Percentiles rank a stretch among this genome's conserved stretches.
Conservation (phyloP, 116 monocot species). For the Papilionanthe hybrid region DNA sequence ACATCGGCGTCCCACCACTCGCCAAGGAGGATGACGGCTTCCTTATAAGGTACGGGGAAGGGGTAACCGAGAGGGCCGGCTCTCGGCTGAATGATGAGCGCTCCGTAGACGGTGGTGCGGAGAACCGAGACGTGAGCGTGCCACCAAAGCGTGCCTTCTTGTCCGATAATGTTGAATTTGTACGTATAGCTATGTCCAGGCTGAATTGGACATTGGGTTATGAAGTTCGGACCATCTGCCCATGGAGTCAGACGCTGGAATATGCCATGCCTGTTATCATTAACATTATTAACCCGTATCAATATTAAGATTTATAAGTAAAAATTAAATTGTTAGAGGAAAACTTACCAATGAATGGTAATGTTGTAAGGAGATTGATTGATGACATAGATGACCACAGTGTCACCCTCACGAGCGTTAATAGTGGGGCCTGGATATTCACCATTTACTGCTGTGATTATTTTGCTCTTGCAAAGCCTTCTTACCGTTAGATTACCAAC, state of each 20-base stretch:
- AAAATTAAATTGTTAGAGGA: neutral
- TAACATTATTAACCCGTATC: neutral
- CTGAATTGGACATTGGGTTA: slow-evolving; percentile 40
- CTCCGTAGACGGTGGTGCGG: slow-evolving; percentile 40
- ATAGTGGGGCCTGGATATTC: slow-evolving; percentile 46
- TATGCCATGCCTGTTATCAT: slow-evolving; percentile 33
- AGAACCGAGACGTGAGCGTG: slow-evolving; percentile 28
- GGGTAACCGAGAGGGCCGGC: slow-evolving; percentile 8
- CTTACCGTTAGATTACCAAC: slow-evolving; percentile 35
- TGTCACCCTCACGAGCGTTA: slow-evolving; percentile 47
- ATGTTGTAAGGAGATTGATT: slow-evolving; percentile 66
- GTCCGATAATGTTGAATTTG: slow-evolving; percentile 25
- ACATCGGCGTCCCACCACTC: slow-evolving; percentile 60
- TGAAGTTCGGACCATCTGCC: slow-evolving; percentile 27
- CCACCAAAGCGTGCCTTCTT: slow-evolving; percentile 53
- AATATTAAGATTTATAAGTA: too few relatives aligned
- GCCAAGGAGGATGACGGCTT: slow-evolving; percentile 33
- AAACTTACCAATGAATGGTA: slow-evolving; percentile 50
- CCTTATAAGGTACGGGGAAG: slow-evolving; percentile 37
- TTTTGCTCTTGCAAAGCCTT: slow-evolving; percentile 28
- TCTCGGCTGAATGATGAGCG: slow-evolving; percentile 35
- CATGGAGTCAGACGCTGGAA: slow-evolving; percentile 29
- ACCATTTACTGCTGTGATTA: slow-evolving; percentile 46
- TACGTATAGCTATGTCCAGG: slow-evolving; percentile 35
- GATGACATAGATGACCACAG: slow-evolving; percentile 42